Evolutionary conservation across 495 filamentous ascomycete genomes (phyloP).

Genomic region (Bryoglossum gracile): DNA sequence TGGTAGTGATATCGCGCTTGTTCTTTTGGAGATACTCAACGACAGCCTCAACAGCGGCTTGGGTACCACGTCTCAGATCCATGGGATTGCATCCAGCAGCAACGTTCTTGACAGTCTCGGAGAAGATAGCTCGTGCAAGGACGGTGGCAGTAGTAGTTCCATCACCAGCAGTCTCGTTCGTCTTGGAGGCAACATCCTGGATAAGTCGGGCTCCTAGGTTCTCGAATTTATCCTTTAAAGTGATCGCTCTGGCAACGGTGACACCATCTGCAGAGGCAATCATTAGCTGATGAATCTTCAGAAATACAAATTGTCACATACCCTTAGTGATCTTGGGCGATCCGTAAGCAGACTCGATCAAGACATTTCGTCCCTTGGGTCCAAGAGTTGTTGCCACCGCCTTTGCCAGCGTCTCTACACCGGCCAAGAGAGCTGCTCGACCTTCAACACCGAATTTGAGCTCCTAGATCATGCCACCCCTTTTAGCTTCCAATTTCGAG

Average conservation of each 20-base stretch:
- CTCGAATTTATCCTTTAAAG: conserved; percentile 97
- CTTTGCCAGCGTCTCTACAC: conserved; percentile 94
- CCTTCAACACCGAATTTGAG: conserved; percentile 97
- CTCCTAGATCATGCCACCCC: conserved; percentile 50
- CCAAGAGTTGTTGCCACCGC: conserved; percentile 95
- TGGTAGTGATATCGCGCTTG: conserved; percentile 95
- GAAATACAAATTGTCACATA: conserved; percentile 30
- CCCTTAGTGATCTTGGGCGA: conserved; percentile 99
- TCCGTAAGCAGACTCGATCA: conserved; percentile 96
- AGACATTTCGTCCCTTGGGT: conserved; percentile 94
- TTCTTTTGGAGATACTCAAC: conserved; percentile 89
- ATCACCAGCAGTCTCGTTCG: conserved; percentile 97
- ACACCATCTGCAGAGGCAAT: conserved; percentile 65
- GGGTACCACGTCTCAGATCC: conserved; percentile 93
- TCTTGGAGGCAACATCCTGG: conserved; percentile 98
- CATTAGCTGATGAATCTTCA: conserved; percentile 19
- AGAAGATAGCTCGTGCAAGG: conserved; percentile 96
- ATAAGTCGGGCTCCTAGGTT: conserved; percentile 95
- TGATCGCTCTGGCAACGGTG: conserved; percentile 85
- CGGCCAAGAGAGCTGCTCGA: conserved; percentile 78
- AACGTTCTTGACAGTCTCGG: conserved; percentile 99
- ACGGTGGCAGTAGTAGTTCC: conserved; percentile 97
- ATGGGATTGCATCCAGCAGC: conserved; percentile 99
- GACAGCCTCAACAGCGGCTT: conserved; percentile 90
- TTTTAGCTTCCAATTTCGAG: conserved; percentile 11